These are phyloP conservation scores for Lepraria neglecta DNA, from an alignment of 495 filamentous ascomycete species.

Conservation along the genomic window DNA sequence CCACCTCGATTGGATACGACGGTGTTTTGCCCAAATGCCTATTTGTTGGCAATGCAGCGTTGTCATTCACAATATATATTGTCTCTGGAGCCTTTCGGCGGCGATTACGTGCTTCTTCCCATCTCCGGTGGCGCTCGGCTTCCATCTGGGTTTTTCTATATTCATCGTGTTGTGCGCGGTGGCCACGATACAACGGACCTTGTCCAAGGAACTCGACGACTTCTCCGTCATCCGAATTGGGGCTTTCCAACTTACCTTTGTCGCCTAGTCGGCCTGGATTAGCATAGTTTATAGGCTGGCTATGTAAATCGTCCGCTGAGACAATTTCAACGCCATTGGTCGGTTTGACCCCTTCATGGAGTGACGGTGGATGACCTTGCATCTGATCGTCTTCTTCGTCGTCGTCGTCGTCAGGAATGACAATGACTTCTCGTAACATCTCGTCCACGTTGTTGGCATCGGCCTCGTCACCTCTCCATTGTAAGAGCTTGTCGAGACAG, in stretches of 20 bases:
- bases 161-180: conserved; percentile 8
- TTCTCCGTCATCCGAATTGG: conserved; percentile 15
- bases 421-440: conserved; percentile 44
- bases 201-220: conserved; percentile 9
- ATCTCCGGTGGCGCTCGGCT: conserved; percentile 19
- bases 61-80: neutral
- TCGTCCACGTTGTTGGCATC: conserved; percentile 37
- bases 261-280: neutral
- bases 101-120: conserved; percentile 23
- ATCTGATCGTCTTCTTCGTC: conserved; percentile 29
- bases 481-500: conserved; percentile 65
- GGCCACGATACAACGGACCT: neutral
- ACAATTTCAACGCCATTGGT: conserved; percentile 21
- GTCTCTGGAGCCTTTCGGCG: conserved; percentile 14
- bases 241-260: conserved; percentile 12
- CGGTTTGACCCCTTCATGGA: conserved; percentile 1
- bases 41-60: neutral
- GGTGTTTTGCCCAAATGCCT: neutral
- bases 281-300: conserved; percentile 20
- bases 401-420: conserved; percentile 44
- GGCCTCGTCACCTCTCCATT: conserved; percentile 77
- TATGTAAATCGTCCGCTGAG: conserved; percentile 18
- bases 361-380: neutral
- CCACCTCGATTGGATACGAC: neutral
- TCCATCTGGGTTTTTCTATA: conserved; percentile 10